phyloP scores from a whole-genome alignment of 805 yeast genomes.

The Candida coquimbonensis region DNA sequence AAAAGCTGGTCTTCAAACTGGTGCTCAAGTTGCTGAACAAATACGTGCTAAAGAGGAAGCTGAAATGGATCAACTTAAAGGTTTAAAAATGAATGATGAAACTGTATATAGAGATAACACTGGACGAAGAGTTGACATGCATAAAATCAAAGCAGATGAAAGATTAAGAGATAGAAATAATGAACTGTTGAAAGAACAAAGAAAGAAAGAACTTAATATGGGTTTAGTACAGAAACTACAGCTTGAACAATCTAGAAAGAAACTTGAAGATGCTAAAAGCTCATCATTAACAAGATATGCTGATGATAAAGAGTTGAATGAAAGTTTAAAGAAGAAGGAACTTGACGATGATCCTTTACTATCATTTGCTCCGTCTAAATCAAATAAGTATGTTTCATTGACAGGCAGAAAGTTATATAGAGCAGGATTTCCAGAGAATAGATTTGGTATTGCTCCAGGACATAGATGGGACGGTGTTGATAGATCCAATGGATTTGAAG shows the following conservation, averaged over 20 bases:
- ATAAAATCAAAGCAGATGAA: conserved; percentile 22
- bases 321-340: conserved; percentile 25
- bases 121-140: conserved; percentile 47
- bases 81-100: conserved; percentile 14
- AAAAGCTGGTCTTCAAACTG: conserved; percentile 41
- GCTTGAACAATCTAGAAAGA: conserved; percentile 28
- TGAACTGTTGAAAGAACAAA: conserved; percentile 23
- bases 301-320: conserved; percentile 33
- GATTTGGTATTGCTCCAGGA: conserved; percentile 77
- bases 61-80: conserved; percentile 9
- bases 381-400: conserved; percentile 20
- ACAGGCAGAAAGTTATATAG: conserved; percentile 51
- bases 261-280: conserved; percentile 21
- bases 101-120: conserved; percentile 56
- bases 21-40: conserved; percentile 33
- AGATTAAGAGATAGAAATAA: conserved; percentile 22
- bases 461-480: conserved; percentile 89
- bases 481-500: conserved; percentile 83
- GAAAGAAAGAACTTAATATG: conserved; percentile 26
- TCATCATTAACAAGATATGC: conserved; percentile 27
- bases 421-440: conserved; percentile 53
- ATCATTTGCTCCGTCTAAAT: conserved; percentile 31
- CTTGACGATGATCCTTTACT: conserved; percentile 60
- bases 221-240: conserved; percentile 34
- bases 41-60: conserved; percentile 25